Evolutionary conservation across 2,329 filamentous ascomycete genomes (phyloP).

Genomic region (Aspergillus flavus): DNA sequence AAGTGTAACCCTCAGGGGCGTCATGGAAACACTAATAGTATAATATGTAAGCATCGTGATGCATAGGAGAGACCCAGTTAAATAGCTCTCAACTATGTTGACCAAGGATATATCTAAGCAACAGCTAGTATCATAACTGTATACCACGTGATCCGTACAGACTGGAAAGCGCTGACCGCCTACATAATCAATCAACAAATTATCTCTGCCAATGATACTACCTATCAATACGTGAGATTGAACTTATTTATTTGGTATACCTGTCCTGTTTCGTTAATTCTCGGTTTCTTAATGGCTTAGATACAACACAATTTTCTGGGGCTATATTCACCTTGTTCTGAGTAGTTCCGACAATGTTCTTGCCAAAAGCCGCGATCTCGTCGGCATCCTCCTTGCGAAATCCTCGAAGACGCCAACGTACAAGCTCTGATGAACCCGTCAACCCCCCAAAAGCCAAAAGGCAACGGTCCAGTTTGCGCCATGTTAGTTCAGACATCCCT

Average conservation of each 20-base stretch:
- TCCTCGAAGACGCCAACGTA: constrained; percentile 43
- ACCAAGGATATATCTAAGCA: background rate
- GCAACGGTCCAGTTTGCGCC: constrained; percentile 47
- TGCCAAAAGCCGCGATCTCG: constrained; percentile 35
- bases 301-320: background rate
- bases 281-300: background rate
- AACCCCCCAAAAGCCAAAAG: constrained; percentile 50
- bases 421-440: constrained; percentile 48
- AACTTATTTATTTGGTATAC: background rate
- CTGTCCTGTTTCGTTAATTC: background rate
- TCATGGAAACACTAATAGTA: constrained; percentile 17
- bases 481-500: constrained; percentile 36
- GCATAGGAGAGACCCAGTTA: background rate
- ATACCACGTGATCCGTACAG: background rate
- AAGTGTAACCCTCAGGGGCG: constrained; percentile 18
- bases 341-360: constrained; percentile 37
- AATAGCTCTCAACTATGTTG: background rate
- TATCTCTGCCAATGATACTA: background rate
- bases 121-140: background rate
- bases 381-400: constrained; percentile 34
- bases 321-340: background rate
- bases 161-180: constrained; percentile 9
- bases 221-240: background rate
- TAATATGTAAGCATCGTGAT: constrained; percentile 15
- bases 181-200: constrained; percentile 4